phyloP scores from a whole-genome alignment of 225 moss, liverwort and hornwort species.

The Anthoceros angustus region DNA sequence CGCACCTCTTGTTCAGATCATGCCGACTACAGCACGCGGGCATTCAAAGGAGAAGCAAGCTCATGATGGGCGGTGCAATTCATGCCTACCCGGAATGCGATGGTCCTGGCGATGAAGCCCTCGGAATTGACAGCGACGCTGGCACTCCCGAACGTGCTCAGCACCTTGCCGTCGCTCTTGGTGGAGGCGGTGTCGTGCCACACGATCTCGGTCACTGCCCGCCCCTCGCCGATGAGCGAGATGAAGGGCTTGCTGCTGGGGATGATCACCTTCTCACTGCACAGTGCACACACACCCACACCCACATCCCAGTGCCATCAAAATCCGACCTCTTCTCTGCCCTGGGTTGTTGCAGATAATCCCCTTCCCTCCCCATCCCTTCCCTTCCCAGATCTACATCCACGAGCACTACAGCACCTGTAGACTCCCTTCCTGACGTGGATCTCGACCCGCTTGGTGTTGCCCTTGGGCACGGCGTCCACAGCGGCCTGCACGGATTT shows the following conservation, averaged over 20 bases:
- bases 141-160: not conserved
- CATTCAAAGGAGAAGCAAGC: too few relatives aligned
- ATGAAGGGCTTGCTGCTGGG: not conserved
- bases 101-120: not conserved
- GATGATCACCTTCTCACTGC: not conserved
- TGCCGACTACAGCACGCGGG: too few relatives aligned
- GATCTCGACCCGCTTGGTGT: slow-evolving; percentile 19
- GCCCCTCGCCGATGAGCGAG: not conserved
- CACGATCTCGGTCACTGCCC: not conserved
- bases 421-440: slow-evolving; percentile 34
- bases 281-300: too few relatives aligned
- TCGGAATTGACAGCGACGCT: not conserved
- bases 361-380: too few relatives aligned
- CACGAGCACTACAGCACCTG: slow-evolving; percentile 14
- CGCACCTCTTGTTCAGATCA: too few relatives aligned
- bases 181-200: slow-evolving; percentile 1
- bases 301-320: too few relatives aligned
- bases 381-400: too few relatives aligned
- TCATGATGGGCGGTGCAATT: too few relatives aligned
- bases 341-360: too few relatives aligned
- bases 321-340: too few relatives aligned
- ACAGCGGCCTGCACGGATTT: slow-evolving; percentile 27
- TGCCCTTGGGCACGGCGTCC: slow-evolving; percentile 23
- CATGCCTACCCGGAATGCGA: too few relatives aligned
- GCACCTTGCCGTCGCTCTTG: not conserved